Base-by-base conservation (phyloP, 345 rosid species). In the Cardamine occulta region DNA sequence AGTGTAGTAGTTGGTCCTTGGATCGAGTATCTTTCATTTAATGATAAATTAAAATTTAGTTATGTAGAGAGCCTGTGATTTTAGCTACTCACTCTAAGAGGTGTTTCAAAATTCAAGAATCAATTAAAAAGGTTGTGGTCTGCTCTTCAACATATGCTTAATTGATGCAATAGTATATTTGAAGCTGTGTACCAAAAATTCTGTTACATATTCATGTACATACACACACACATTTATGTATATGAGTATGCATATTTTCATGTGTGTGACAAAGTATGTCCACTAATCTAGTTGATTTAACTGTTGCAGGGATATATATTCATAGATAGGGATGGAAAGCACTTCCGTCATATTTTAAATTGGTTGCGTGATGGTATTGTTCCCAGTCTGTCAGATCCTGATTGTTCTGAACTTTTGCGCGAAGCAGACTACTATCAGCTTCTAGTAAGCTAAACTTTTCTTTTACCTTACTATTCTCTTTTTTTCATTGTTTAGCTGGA, bases 331-430 rank as follows among this genome's bases (percentile, higher is more conserved):
- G 97, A 94, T 34, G 97, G 98, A 34, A 85, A 85, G 66, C 88
- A 87, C 78, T 94, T 94, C 59, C 85, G 98, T 52, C 96, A 91
- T 79, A 80, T 94, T 63, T 80, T 94, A 39, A 94, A 94, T 76
- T 90, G 98, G 96, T 80, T 94, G 86, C 87, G 97, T 80, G 97
- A 91, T 86, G 98, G 98, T 17, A 83, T 83, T 74, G 80, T 87
- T 66, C 93, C 98, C 7, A 69, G 59, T 55, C 76, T 94, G 17
- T 70, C 89, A 35, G 97, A 91, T 74, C 47, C 81, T 70, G 82
- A 80, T 63, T 86, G 87, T 80, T 82, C 74, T 18, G 89, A 94
- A 82, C 90, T 94, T 72, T 77, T 85, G 60, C 86, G 89, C 13
- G 97, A 94, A 83, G 96, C 92, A 49, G 95, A 89, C 78, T 90